Conservation (phyloP, 202 grass and related monocot genomes). For the Schoenoplectus tabernaemontani region DNA sequence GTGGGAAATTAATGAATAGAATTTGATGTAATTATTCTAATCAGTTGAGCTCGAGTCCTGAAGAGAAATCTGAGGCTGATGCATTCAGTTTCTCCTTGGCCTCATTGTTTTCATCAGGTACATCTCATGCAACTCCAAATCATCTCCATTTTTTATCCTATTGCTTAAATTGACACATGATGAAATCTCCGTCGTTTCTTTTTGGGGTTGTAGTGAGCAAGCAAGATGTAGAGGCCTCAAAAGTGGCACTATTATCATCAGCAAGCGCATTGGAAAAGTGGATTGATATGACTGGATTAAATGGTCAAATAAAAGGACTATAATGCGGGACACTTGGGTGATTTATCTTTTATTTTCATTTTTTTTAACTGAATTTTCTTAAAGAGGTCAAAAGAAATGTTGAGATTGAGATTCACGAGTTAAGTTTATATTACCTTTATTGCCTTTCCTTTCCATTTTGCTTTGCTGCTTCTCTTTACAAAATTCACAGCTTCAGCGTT, state of each 20-base stretch:
- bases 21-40: background rate
- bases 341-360: background rate
- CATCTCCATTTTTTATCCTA: background rate
- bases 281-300: conserved; percentile 53
- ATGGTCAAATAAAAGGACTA: conserved; percentile 66
- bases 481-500: too few species aligned
- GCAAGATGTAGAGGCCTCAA: conserved; percentile 57
- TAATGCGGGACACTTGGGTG: conserved; percentile 14
- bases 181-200: background rate
- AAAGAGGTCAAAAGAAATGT: background rate
- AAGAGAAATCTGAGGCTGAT: conserved; percentile 55
- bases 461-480: background rate
- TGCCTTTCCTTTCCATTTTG: background rate
- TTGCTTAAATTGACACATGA: background rate
- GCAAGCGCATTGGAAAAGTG: conserved; percentile 81
- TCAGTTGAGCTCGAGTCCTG: conserved; percentile 69
- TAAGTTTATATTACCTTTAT: background rate
- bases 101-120: conserved; percentile 72
- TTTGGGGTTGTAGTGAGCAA: conserved; percentile 71
- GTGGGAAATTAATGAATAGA: background rate
- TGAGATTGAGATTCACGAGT: background rate
- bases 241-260: conserved; percentile 71
- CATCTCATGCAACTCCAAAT: background rate
- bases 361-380: background rate
- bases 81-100: conserved; percentile 73